Evolutionary conservation across 371 early-diverging fungal species (phyloP).

Genomic region (Mortierella sp.): DNA sequence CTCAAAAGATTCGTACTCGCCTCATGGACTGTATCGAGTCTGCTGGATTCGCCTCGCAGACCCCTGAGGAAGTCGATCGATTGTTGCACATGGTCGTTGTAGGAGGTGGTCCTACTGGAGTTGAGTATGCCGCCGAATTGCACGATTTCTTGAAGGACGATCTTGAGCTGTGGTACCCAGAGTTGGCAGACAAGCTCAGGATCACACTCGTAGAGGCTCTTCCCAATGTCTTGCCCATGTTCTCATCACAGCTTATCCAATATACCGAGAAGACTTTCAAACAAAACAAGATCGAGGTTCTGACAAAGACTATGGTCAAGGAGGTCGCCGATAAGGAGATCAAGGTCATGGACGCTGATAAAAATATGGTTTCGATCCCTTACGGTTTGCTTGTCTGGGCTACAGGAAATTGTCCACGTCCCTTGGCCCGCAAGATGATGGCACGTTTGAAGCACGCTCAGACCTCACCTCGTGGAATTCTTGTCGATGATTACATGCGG

Average conservation of each 20-base stretch:
- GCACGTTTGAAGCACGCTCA: conserved; percentile 77
- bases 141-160: conserved; percentile 93
- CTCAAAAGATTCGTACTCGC: conserved; percentile 87
- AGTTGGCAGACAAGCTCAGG: conserved; percentile 84
- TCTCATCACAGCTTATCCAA: conserved; percentile 89
- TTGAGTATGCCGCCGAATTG: conserved; percentile 95
- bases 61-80: conserved; percentile 82
- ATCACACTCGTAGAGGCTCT: conserved; percentile 93
- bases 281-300: conserved; percentile 86
- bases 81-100: conserved; percentile 96
- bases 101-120: conserved; percentile 97
- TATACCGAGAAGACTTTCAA: conserved; percentile 92
- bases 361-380: conserved; percentile 75
- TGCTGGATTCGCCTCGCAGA: conserved; percentile 87
- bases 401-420: conserved; percentile 93
- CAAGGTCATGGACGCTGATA: conserved; percentile 81
- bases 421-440: conserved; percentile 82
- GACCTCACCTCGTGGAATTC: conserved; percentile 84
- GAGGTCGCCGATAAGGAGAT: conserved; percentile 87
- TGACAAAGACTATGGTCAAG: conserved; percentile 92
- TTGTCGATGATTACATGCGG: conserved; percentile 86
- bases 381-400: conserved; percentile 96
- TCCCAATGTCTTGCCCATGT: conserved; percentile 90
- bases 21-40: conserved; percentile 93
- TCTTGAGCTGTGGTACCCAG: conserved; percentile 87